phyloP scores from a whole-genome alignment of 257 asterid genomes.

The Penstemon newberryi region DNA sequence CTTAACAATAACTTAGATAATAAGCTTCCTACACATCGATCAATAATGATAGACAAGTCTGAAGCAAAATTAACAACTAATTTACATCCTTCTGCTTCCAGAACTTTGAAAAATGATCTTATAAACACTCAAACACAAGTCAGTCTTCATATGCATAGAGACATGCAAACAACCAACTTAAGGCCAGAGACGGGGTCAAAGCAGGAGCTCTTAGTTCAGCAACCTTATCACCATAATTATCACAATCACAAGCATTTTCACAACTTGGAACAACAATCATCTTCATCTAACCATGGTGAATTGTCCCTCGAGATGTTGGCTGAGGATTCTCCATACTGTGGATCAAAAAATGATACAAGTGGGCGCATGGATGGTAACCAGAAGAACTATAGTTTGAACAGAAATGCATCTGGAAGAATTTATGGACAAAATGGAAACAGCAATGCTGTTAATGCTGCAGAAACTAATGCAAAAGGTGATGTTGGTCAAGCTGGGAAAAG shows the following conservation, averaged over 20 bases:
- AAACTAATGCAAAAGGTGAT: slow-evolving; percentile 56
- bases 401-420: slow-evolving; percentile 77
- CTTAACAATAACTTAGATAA: slow-evolving; percentile 52
- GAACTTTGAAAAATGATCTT: slow-evolving; percentile 44
- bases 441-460: slow-evolving; percentile 43
- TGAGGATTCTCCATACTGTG: slow-evolving; percentile 47
- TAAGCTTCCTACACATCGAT: slow-evolving; percentile 35
- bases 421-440: slow-evolving; percentile 55
- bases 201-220: slow-evolving; percentile 41
- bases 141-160: slow-evolving; percentile 34
- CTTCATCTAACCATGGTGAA: slow-evolving; percentile 38
- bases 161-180: slow-evolving; percentile 38
- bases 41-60: slow-evolving; percentile 37
- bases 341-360: slow-evolving; percentile 45
- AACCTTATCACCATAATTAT: slow-evolving; percentile 19
- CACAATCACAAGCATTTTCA: slow-evolving; percentile 32
- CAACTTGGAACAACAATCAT: slow-evolving; percentile 35
- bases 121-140: slow-evolving; percentile 40
- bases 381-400: slow-evolving; percentile 50
- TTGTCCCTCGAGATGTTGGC: slow-evolving; percentile 46
- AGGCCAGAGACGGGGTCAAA: slow-evolving; percentile 33
- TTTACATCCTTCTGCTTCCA: slow-evolving; percentile 50
- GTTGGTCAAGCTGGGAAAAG: slow-evolving; percentile 54
- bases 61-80: slow-evolving; percentile 52
- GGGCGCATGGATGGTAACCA: slow-evolving; percentile 42